Evolutionary conservation across 306 rosid genomes (phyloP).

Genomic region (Sicyos edulis): DNA sequence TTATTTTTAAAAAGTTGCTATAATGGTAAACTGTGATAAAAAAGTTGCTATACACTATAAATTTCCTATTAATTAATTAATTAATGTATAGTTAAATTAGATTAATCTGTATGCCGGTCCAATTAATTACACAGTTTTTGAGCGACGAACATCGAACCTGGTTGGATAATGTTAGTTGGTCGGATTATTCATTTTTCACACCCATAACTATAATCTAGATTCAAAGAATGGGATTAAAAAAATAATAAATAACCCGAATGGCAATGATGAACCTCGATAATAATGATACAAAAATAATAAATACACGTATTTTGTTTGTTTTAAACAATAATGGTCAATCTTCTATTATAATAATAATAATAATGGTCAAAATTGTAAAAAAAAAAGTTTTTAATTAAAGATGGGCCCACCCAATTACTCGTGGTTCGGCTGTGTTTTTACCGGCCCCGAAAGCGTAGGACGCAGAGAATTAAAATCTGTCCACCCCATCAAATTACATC

Average conservation of each 20-base stretch:
- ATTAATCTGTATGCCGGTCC: no score
- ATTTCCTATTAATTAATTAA: no score
- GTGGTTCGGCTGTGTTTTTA: background rate
- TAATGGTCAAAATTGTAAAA: background rate
- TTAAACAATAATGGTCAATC: background rate
- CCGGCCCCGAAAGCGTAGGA: slow-evolving; percentile 18
- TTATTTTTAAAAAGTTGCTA: no score
- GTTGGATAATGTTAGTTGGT: no score
- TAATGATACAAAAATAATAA: slow-evolving; percentile 5
- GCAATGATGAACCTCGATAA: background rate
- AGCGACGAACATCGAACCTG: no score
- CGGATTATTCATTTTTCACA: no score
- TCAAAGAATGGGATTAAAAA: background rate
- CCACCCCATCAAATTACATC: background rate
- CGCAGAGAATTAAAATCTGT: slow-evolving; percentile 13
- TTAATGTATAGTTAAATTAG: no score
- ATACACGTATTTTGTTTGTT: background rate
- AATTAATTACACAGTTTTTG: no score
- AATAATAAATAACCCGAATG: background rate
- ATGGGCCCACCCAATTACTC: background rate
- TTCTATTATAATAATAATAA: background rate
- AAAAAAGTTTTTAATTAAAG: background rate
- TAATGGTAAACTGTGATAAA: no score
- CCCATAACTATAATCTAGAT: background rate
- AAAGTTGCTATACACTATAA: no score